Evolutionary conservation across 129 eudicot species (phyloP).

Genomic region (Helianthus tuberosus): DNA sequence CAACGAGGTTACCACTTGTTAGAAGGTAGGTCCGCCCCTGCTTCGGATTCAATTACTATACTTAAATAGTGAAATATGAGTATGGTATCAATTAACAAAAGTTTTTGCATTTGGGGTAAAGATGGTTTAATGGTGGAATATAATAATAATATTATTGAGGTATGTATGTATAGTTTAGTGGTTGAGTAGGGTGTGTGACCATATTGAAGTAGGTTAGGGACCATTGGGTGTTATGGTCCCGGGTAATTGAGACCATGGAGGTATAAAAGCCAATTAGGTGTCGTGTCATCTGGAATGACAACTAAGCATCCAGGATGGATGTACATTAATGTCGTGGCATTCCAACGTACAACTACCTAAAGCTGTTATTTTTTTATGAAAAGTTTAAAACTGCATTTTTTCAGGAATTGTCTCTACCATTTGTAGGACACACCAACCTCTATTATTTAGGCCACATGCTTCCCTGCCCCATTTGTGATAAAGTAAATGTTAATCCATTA

Average conservation of each 20-base stretch:
- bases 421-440: conserved; percentile 25
- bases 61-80: background rate
- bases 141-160: conserved; percentile 22
- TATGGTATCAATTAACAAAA: background rate
- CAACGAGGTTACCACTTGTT: too few species aligned
- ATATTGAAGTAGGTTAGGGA: conserved; percentile 24
- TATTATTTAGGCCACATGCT: conserved; percentile 37
- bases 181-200: conserved; percentile 21
- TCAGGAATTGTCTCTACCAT: background rate
- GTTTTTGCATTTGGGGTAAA: conserved; percentile 21
- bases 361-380: background rate
- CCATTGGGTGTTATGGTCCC: conserved; percentile 33
- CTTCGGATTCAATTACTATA: too few species aligned
- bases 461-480: background rate
- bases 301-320: conserved; percentile 38
- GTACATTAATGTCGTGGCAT: conserved; percentile 26
- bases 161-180: conserved; percentile 5
- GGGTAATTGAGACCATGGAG: conserved; percentile 26
- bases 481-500: conserved; percentile 2
- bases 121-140: conserved; percentile 10
- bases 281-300: conserved; percentile 34
- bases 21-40: too few species aligned
- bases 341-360: conserved; percentile 21
- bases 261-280: conserved; percentile 35
- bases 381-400: background rate